Conservation (phyloP, 2,329 filamentous ascomycete species). For the Fusarium haematococcum region DNA sequence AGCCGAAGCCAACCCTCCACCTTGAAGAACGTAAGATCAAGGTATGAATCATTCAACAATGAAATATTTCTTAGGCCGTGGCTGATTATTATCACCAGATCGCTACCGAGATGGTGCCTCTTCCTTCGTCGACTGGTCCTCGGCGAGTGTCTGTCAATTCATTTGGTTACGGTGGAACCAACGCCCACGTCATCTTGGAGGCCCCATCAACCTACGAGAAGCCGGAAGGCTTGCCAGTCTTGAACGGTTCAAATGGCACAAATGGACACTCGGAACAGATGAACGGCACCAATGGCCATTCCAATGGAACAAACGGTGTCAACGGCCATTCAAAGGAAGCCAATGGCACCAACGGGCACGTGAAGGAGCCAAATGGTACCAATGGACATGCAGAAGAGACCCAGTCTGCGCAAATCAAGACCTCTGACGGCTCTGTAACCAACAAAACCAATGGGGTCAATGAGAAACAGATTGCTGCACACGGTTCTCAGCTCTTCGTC, state of each 20-base stretch:
- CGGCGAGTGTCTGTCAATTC: slow-evolving; percentile 23
- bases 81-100: slow-evolving; percentile 2
- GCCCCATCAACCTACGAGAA: neutral
- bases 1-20: slow-evolving; percentile 16
- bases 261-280: neutral
- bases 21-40: slow-evolving; percentile 16
- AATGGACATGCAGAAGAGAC: neutral
- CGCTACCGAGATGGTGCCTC: slow-evolving; percentile 15
- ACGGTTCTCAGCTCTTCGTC: slow-evolving; percentile 18
- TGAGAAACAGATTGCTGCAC: neutral
- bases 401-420: neutral
- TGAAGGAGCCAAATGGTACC: neutral
- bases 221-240: neutral
- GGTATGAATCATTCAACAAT: neutral
- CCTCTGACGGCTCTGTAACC: neutral
- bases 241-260: neutral
- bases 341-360: neutral
- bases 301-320: neutral
- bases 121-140: neutral
- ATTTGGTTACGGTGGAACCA: slow-evolving; percentile 29
- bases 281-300: neutral
- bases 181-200: slow-evolving; percentile 32
- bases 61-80: neutral
- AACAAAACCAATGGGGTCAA: neutral
- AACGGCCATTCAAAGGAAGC: neutral